phyloP scores from a whole-genome alignment of 1,284 basidiomycete genomes.

The Ustilago trichophora region DNA sequence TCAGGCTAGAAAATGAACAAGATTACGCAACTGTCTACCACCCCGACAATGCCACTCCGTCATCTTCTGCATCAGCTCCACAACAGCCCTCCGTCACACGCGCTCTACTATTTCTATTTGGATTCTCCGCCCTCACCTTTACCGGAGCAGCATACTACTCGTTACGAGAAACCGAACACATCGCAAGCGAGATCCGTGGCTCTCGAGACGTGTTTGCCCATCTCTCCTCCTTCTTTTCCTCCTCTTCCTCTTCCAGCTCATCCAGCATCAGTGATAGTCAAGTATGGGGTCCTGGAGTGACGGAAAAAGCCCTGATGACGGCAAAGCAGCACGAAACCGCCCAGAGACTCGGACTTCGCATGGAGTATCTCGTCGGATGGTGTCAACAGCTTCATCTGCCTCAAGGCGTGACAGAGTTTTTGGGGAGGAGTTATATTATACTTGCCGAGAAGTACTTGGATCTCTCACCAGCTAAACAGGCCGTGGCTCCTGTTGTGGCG shows the following conservation, averaged over 20 bases:
- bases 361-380: slow-evolving; percentile 42
- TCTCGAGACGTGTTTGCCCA: slow-evolving; percentile 29
- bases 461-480: slow-evolving; percentile 40
- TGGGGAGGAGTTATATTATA: slow-evolving; percentile 28
- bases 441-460: slow-evolving; percentile 44
- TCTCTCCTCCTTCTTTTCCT: slow-evolving; percentile 26
- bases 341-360: slow-evolving; percentile 21
- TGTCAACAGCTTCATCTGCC: slow-evolving; percentile 36
- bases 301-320: slow-evolving; percentile 10
- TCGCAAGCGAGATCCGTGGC: slow-evolving; percentile 10
- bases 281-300: slow-evolving; percentile 21
- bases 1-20: too few relatives aligned
- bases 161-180: slow-evolving; percentile 12
- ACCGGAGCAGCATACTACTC: slow-evolving; percentile 33
- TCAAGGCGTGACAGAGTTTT: slow-evolving; percentile 12
- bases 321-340: slow-evolving; percentile 38
- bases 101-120: slow-evolving; percentile 23
- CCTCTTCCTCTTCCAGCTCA: neutral
- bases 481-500: slow-evolving; percentile 48
- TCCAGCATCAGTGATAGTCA: neutral
- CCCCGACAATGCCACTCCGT: too few relatives aligned
- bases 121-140: slow-evolving; percentile 27
- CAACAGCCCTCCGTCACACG: slow-evolving; percentile 22
- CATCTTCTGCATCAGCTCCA: neutral
- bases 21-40: too few relatives aligned